Evolutionary conservation across 2,329 filamentous ascomycete species (phyloP), one percentile per base, ranked within the genome.

Genomic region (Penicillium sp.): DNA sequence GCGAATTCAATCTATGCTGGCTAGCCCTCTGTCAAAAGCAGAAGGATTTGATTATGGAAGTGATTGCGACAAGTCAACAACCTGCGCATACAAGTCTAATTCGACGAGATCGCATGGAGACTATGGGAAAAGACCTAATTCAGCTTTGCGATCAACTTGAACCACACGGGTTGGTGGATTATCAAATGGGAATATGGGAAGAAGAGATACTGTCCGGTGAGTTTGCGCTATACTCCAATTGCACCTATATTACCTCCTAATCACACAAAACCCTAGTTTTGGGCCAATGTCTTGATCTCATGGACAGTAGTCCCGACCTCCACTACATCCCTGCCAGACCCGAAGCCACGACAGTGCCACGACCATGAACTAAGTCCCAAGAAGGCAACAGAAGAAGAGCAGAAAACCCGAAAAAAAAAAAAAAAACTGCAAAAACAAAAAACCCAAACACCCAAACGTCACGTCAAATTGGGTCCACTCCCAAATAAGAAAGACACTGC

Each of bases 111-210:
- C 83, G 81, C 25, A 80, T 97, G 48, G 86, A 90, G 67, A 87
- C 86, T 64, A 87, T 97, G 84, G 91, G 90, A 13, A 87, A 88
- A 53, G 89, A 96, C 67, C 76, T 99, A 31, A 83, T 96, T 55
- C 84, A 87, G 50, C 80, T 96, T 50, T 96, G 92, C 71, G 92
- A 97, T 71, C 84, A 84, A 50, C 84, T 97, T 60, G 93, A 97
- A 74, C 87, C 89, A 64, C 88, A 95, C 70, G 94, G 94, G n/a
- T 79, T 99, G 47, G 91, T 99, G 11, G 94, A 99, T 76, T 99
- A 97, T 72, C 89, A 97, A 69, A 95, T 96, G 78, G 94, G 94
- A 9, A 90, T 97, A 27, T 95, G 91, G 85, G 94, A 97, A 75
- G 92, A 97, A 71, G 87, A 90, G 70, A 97, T 97, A 66, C 84